Percentiles rank a stretch among this genome's conserved stretches.
These are phyloP conservation scores for Paecilomyces sp. DNA, from an alignment of 2,329 filamentous ascomycete genomes.

Conservation along the genomic window DNA sequence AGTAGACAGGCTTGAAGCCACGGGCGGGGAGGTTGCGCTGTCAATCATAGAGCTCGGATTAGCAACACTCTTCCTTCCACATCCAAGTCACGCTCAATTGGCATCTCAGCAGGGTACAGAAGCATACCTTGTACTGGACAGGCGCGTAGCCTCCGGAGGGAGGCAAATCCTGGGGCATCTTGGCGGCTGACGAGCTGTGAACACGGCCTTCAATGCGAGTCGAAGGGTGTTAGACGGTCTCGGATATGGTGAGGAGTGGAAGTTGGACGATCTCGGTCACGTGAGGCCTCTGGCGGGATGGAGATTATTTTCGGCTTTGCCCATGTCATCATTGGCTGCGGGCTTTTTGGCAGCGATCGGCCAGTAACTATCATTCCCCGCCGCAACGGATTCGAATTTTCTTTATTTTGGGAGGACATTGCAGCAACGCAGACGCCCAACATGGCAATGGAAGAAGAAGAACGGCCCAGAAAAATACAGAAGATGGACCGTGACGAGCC, in stretches of 20 bases:
- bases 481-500: conserved; percentile 40
- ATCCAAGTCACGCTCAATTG: not conserved
- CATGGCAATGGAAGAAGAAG: conserved; percentile 47
- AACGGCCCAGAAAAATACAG: conserved; percentile 48
- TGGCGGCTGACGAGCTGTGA: conserved; percentile 25
- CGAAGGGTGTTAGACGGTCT: conserved; percentile 8
- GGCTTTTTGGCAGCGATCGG: not conserved
- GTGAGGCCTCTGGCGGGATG: not conserved
- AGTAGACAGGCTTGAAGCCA: conserved; percentile 76
- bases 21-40: conserved; percentile 87
- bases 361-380: not conserved
- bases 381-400: not conserved
- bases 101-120: conserved; percentile 1
- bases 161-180: conserved; percentile 97
- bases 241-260: conserved; percentile 3
- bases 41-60: conserved; percentile 2
- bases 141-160: conserved; percentile 88
- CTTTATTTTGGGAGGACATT: not conserved
- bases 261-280: not conserved
- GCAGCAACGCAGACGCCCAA: not conserved
- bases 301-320: not conserved
- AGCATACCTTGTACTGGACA: conserved; percentile 87
- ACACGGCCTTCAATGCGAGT: conserved; percentile 11
- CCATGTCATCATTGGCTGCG: conserved; percentile 1
- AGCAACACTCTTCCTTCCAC: not conserved